Base-by-base conservation (phyloP, 805 yeast genomes). In the Hemisphaericaspora nanyangensis region DNA sequence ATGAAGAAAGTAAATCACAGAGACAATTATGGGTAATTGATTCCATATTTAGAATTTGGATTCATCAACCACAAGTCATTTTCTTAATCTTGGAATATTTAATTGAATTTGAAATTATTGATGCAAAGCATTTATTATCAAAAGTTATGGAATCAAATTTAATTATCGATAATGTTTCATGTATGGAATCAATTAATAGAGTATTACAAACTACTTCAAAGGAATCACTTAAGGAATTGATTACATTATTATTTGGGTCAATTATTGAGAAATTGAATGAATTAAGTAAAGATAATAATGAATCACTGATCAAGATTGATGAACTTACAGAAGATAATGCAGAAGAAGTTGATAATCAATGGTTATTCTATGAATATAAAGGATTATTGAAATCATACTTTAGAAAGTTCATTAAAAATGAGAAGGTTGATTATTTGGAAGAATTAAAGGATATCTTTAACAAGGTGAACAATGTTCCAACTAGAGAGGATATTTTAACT, bases 31-130 rank as follows among this genome's bases (percentile, higher is more conserved):
- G 65, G 60, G 59, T 67, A 15, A 57, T 68, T 17, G 71, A 67
- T 24, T 49, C 70, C 7, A 59, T 68, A 10, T 58, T 67, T 49
- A 51, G 74, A 41, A 56, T 68, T 34, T 68, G 74, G 74, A 46
- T 59, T 24, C 70, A 67, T 46, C 73, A 67, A 46, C 74, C 74
- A 1, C 74, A 68, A 45, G 71, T 67, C 26, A 60, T 65, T 10
- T 68, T 68, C 42, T 58, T 68, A 46, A 64, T 65, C 20, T 55
- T 68, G 45, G 74, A 68, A 38, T 66, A 60, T 44, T 61, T 68
- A 50, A 61, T 67, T 34, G 72, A 68, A 40, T 63, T 59, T 45
- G 56, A 48, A 29, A 54, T 68, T n/a, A 48, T 68, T 44, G 46
- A 56, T 36, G 54, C 67, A 3, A 50, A 52, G 25, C 43, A 45